These are phyloP conservation scores for Teratosphaeriaceae sp. DNA, from an alignment of 2,329 filamentous ascomycete species.

Conservation along the genomic window DNA sequence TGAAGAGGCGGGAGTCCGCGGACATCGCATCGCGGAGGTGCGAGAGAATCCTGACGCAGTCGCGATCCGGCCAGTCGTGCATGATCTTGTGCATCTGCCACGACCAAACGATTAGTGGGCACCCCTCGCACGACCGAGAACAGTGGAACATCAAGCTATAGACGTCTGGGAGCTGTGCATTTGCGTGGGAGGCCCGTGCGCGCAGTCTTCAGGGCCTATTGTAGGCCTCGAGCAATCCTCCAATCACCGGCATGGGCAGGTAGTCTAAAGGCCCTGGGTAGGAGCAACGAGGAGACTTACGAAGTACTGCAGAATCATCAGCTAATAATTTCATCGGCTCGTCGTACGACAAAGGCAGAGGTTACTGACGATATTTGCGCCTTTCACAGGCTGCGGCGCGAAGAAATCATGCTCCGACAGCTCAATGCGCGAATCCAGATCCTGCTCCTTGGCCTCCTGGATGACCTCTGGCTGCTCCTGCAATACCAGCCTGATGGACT, in stretches of 20 bases:
- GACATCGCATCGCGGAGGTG: slow-evolving; percentile 14
- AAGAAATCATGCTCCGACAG: slow-evolving; percentile 15
- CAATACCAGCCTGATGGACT: slow-evolving; percentile 9
- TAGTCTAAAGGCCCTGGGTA: no score
- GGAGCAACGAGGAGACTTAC: no score
- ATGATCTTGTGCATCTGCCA: slow-evolving; percentile 12
- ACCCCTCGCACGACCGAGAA: no score
- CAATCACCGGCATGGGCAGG: no score
- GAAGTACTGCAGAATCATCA: no score
- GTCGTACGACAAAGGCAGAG: slow-evolving; percentile 13
- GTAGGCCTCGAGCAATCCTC: no score
- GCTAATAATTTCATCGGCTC: no score
- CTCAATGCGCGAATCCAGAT: neutral
- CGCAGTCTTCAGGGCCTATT: no score
- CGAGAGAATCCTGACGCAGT: slow-evolving; percentile 11
- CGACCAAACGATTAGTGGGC: no score
- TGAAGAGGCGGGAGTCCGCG: slow-evolving; percentile 12
- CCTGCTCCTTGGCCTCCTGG: neutral
- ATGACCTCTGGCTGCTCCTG: slow-evolving; percentile 14
- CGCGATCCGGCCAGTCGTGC: slow-evolving; percentile 16
- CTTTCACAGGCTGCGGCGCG: slow-evolving; percentile 11
- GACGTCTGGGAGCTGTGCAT: no score
- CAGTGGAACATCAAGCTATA: no score
- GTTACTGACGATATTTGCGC: slow-evolving; percentile 7
- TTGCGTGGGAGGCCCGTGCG: no score